These are phyloP conservation scores for Lentinus brumalis DNA, from an alignment of 768 basidiomycete species.

Conservation along the genomic window DNA sequence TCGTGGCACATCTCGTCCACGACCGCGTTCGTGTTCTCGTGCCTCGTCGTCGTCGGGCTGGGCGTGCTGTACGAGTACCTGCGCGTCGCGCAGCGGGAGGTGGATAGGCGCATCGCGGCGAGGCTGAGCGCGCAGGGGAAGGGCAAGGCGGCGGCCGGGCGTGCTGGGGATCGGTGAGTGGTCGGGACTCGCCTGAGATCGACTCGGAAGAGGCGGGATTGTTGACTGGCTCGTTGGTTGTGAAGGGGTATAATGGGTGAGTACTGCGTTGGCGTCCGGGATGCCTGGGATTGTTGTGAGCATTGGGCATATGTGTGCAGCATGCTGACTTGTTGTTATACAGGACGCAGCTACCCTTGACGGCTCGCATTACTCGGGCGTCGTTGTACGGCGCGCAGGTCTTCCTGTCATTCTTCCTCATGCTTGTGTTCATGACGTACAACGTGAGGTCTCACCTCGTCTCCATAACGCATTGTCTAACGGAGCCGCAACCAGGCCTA, in stretches of 20 bases:
- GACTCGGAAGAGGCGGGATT: constrained; percentile 56
- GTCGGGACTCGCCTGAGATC: constrained; percentile 43
- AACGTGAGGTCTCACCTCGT: constrained; percentile 59
- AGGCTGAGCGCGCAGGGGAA: constrained; percentile 47
- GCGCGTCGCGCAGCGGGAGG: constrained; percentile 56
- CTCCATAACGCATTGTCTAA: neutral
- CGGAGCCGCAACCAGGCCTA: constrained; percentile 59
- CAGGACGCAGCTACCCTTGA: constrained; percentile 53
- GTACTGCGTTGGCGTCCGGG: constrained; percentile 16
- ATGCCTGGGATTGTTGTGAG: neutral
- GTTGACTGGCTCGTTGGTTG: constrained; percentile 46
- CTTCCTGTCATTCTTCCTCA: constrained; percentile 85
- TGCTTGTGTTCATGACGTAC: constrained; percentile 97
- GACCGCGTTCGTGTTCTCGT: constrained; percentile 62
- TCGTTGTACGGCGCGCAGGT: constrained; percentile 73
- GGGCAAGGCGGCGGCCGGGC: constrained; percentile 40
- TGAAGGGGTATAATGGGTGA: constrained; percentile 48
- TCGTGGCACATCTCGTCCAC: constrained; percentile 73
- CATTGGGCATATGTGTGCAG: neutral
- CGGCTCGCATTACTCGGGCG: constrained; percentile 61
- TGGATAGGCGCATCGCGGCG: constrained; percentile 62
- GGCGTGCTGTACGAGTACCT: constrained; percentile 83
- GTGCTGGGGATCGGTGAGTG: constrained; percentile 35
- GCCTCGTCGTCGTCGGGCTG: constrained; percentile 61
- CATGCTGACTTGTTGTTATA: neutral